These are phyloP conservation scores for Dictyostelium intermedium DNA, from an alignment of 78 protist genomes.

Conservation along the genomic window DNA sequence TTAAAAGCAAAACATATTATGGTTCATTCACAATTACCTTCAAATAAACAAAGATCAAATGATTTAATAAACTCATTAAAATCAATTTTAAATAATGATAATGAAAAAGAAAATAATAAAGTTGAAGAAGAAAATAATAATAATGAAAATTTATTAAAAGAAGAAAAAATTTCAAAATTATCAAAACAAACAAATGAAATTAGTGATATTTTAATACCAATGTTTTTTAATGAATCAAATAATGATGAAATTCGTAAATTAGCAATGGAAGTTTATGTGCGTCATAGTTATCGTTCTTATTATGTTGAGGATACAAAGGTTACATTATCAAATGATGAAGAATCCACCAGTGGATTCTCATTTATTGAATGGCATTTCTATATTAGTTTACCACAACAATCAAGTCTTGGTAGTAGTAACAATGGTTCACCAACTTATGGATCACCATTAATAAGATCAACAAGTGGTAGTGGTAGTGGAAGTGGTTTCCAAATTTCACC, in stretches of 20 bases:
- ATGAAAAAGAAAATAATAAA: not conserved
- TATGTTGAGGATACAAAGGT: constrained; percentile 44
- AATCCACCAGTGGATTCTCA: not conserved
- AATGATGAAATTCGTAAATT: not conserved
- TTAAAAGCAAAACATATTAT: constrained; percentile 47
- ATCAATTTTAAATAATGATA: not conserved
- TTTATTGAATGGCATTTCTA: constrained; percentile 65
- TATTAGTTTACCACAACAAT: constrained; percentile 25
- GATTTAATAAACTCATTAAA: not conserved
- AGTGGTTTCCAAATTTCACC: constrained; percentile 7
- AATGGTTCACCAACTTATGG: not conserved
- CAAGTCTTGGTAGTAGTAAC: not conserved
- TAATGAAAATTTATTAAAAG: too few relatives aligned
- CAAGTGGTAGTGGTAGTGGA: not conserved
- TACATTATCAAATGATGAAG: not conserved
- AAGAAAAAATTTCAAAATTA: not conserved
- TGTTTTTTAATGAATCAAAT: not conserved
- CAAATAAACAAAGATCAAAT: constrained; percentile 22
- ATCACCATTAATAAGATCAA: not conserved
- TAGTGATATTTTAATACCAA: constrained; percentile 45
- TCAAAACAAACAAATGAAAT: constrained; percentile 53
- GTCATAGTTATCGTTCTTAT: constrained; percentile 72
- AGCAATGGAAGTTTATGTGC: constrained; percentile 58
- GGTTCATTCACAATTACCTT: constrained; percentile 54
- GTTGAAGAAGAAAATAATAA: not conserved